These are phyloP conservation scores for Paratinospora sagittata DNA, from an alignment of 164 flowering plant species.

Conservation along the genomic window DNA sequence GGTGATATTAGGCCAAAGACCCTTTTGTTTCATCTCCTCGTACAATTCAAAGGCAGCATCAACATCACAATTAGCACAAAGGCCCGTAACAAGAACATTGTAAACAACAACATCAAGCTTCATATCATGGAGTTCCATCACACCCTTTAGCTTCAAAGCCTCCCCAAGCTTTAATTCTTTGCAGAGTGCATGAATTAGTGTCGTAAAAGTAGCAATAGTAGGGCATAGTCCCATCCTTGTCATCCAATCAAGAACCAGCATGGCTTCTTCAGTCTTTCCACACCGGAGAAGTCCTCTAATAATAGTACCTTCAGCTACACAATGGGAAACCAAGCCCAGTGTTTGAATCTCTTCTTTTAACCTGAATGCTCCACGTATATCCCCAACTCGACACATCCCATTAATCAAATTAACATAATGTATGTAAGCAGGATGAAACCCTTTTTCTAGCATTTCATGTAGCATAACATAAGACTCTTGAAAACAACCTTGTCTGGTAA, in stretches of 20 bases:
- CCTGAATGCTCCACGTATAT: slow-evolving; percentile 52
- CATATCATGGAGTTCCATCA: slow-evolving; percentile 45
- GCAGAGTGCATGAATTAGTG: slow-evolving; percentile 60
- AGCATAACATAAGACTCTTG: slow-evolving; percentile 36
- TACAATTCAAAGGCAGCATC: slow-evolving; percentile 53
- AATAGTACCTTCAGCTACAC: slow-evolving; percentile 70
- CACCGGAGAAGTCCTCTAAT: slow-evolving; percentile 64
- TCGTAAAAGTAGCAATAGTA: slow-evolving; percentile 71
- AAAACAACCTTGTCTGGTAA: slow-evolving; percentile 36
- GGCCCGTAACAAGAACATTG: slow-evolving; percentile 71
- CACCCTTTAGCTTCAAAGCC: slow-evolving; percentile 41
- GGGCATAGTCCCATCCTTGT: slow-evolving; percentile 43
- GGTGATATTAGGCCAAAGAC: slow-evolving; percentile 48
- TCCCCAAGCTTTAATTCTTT: slow-evolving; percentile 39
- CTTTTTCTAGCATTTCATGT: slow-evolving; percentile 50
- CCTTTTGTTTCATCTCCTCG: slow-evolving; percentile 62
- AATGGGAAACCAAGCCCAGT: slow-evolving; percentile 34
- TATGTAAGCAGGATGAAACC: slow-evolving; percentile 37
- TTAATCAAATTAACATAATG: slow-evolving; percentile 54
- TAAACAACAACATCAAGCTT: slow-evolving; percentile 58
- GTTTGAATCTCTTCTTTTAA: slow-evolving; percentile 60
- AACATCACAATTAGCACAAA: slow-evolving; percentile 43
- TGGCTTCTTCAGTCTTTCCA: slow-evolving; percentile 70
- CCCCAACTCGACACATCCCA: slow-evolving; percentile 55
- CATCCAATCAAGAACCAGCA: slow-evolving; percentile 49